Percentiles rank a stretch among this genome's conserved stretches.
phyloP scores from a whole-genome alignment of 2,329 filamentous ascomycete species.

The Beauveria scarabaeidicola region DNA sequence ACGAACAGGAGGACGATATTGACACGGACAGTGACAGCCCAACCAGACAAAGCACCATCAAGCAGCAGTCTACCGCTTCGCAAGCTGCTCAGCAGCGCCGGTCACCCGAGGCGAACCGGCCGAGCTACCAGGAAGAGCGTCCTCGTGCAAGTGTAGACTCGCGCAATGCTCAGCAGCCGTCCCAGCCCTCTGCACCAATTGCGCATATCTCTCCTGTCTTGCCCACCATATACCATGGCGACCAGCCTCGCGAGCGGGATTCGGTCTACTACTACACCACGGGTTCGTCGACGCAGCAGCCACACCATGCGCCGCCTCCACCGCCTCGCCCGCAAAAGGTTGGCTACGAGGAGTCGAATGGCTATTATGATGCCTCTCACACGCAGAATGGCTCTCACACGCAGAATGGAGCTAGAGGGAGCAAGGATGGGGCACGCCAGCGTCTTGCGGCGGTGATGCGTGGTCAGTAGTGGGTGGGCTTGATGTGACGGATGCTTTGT shows the following conservation, averaged over 20 bases:
- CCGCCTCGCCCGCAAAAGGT: constrained; percentile 31
- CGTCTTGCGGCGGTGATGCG: constrained; percentile 10
- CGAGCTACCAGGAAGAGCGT: constrained; percentile 19
- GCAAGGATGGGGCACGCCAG: constrained; percentile 8
- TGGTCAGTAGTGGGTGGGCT: neutral
- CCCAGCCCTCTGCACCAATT: constrained; percentile 13
- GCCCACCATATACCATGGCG: neutral
- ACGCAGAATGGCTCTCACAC: constrained; percentile 15
- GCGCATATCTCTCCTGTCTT: neutral
- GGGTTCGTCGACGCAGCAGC: constrained; percentile 11
- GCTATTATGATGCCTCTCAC: constrained; percentile 23
- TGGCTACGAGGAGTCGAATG: constrained; percentile 25
- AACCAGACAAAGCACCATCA: constrained; percentile 9
- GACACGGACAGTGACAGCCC: constrained; percentile 24
- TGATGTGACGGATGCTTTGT: neutral
- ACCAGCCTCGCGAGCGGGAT: constrained; percentile 21
- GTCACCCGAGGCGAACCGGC: constrained; percentile 15
- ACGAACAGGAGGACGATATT: constrained; percentile 26
- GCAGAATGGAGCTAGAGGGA: constrained; percentile 10
- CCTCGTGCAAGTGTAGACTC: neutral
- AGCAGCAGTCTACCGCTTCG: constrained; percentile 8
- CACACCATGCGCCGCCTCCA: constrained; percentile 23
- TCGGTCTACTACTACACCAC: constrained; percentile 20
- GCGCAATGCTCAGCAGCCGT: constrained; percentile 14
- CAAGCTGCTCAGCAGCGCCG: constrained; percentile 3